phyloP scores from a whole-genome alignment of 139 green algal species.

The Mychonastes homosphaera region DNA sequence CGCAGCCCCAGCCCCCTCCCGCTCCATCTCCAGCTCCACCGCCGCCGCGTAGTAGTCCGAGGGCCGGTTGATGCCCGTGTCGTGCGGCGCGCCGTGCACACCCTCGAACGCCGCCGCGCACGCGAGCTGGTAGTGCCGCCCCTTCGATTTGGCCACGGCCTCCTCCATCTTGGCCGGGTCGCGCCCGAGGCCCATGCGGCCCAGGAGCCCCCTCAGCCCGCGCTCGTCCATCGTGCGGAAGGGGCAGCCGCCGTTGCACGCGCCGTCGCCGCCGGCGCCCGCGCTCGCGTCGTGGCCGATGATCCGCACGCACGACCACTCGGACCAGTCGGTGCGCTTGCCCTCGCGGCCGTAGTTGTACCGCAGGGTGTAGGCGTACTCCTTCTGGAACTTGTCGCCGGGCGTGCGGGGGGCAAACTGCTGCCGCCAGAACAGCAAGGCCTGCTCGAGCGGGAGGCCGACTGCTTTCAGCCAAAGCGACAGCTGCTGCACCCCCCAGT shows the following conservation, averaged over 20 bases:
- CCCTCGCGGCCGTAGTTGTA: constrained; percentile 96
- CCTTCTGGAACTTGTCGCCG: constrained; percentile 90
- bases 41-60: constrained; percentile 16
- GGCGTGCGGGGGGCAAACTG: constrained; percentile 56
- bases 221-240: constrained; percentile 68
- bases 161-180: constrained; percentile 35
- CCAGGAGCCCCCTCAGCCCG: constrained; percentile 45
- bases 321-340: constrained; percentile 83
- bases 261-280: constrained; percentile 9
- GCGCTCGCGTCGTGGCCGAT: constrained; percentile 39
- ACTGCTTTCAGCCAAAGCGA: constrained; percentile 94
- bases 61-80: constrained; percentile 84
- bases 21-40: constrained; percentile 16
- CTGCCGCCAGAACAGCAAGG: constrained; percentile 83
- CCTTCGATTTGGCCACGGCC: constrained; percentile 60
- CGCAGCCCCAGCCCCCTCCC: no score
- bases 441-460: constrained; percentile 81
- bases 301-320: constrained; percentile 72
- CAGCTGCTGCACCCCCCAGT: constrained; percentile 84
- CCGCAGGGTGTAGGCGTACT: constrained; percentile 94
- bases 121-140: constrained; percentile 85
- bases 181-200: neutral
- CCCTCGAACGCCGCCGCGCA: constrained; percentile 82
- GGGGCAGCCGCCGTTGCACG: constrained; percentile 56
- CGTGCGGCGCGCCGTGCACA: constrained; percentile 48